Base-by-base conservation (phyloP, 1,139 yeast species). In the Kluyveromyces sp. region DNA sequence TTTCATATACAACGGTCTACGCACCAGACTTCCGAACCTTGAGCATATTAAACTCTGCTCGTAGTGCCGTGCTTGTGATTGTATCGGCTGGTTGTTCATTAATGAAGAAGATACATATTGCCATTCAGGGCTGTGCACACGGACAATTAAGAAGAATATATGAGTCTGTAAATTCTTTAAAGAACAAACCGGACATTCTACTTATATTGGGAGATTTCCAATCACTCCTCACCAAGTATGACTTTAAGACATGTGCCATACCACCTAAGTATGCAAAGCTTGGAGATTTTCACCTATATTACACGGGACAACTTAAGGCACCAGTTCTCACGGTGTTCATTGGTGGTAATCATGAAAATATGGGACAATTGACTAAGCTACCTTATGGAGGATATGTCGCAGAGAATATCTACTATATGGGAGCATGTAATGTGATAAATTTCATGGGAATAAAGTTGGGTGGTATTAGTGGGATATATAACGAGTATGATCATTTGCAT, bases 271-370 rank as follows among this genome's bases (percentile, higher is more conserved):
- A 74, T 57, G 77, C 70, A 44, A 64, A 64, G 41, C 61, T 88
- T 55, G 96, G 96, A 0, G 96, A 89, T 58, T 92, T 92, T 63
- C 79, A 77, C 46, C 68, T 75, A 29, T 92, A 90, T 64, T 88
- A 86, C 57, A 62, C 64, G 1, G 92, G 94, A 0, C 53, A 54
- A 15, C 68, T 66, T 43, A 63, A 48, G 32, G 96, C 97, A 0
- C 96, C 97, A 0, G 73, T 83, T 2, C 65, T 80, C 39, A 92
- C 98, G 0, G 56, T 92, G 0, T 83, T 92, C 55, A 78, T 94
- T 41, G 98, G 98, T 2, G 99, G 99, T 0, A 92, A 92, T 65
- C 99, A 92, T 59, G 99, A 92, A 61, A 81, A 94, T 6, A 84
- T 94, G 48, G 78, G 81, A 50, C 87, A 85, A 62, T 60, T 92